Evolutionary conservation across 1,139 yeast species (phyloP).

Genomic region (Scheffersomyces cryptocercus): DNA sequence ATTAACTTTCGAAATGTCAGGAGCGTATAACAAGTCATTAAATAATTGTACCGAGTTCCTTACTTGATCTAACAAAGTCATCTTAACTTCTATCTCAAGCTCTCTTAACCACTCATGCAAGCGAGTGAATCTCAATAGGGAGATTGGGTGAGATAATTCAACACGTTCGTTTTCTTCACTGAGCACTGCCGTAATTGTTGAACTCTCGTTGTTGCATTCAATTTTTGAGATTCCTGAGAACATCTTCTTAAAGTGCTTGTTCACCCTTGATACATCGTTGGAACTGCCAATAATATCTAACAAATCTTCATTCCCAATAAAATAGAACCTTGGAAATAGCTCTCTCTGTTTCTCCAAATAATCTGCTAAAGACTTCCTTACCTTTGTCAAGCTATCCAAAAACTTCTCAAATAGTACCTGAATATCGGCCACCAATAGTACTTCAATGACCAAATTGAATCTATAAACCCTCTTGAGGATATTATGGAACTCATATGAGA

Average conservation of each 20-base stretch:
- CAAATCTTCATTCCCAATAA: constrained; percentile 88
- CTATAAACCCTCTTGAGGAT: constrained; percentile 54
- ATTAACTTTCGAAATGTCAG: constrained; percentile 5
- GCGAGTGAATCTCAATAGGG: constrained; percentile 41
- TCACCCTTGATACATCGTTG: constrained; percentile 47
- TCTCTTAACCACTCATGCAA: constrained; percentile 65
- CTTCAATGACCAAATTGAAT: constrained; percentile 56
- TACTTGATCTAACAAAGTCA: constrained; percentile 43
- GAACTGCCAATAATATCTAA: constrained; percentile 79
- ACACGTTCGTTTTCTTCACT: constrained; percentile 71
- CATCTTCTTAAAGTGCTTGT: constrained; percentile 69
- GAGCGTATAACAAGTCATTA: constrained; percentile 10
- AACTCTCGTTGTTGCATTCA: constrained; percentile 34
- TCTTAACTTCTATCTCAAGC: constrained; percentile 56
- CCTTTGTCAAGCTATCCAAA: constrained; percentile 55
- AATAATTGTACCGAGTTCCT: constrained; percentile 9
- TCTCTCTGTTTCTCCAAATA: constrained; percentile 81
- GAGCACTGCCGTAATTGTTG: constrained; percentile 45
- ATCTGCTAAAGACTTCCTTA: constrained; percentile 70
- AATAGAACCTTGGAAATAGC: constrained; percentile 78
- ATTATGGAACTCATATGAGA: constrained; percentile 61
- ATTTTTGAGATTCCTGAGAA: constrained; percentile 64
- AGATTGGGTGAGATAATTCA: constrained; percentile 43
- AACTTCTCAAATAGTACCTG: constrained; percentile 50
- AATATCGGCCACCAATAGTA: constrained; percentile 55